These are phyloP conservation scores for Drechslerella coelobrocha DNA, from an alignment of 2,329 filamentous ascomycete genomes.

Conservation along the genomic window DNA sequence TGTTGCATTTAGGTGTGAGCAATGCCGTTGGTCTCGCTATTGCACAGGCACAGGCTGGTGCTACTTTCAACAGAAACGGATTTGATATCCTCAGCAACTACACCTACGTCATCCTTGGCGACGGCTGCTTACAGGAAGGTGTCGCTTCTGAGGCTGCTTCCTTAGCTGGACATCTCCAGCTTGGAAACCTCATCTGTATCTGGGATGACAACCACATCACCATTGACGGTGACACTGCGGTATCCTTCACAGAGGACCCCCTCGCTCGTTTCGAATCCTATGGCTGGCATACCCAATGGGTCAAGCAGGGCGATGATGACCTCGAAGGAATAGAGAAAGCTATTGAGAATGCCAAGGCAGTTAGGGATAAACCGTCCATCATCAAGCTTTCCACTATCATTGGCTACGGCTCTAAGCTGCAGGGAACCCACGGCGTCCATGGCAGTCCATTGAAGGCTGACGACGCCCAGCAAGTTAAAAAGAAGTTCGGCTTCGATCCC, in stretches of 20 bases:
- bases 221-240: constrained; percentile 92
- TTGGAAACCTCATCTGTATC: constrained; percentile 95
- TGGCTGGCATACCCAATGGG: constrained; percentile 88
- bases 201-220: constrained; percentile 99
- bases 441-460: constrained; percentile 94
- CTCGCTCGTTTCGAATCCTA: constrained; percentile 93
- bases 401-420: constrained; percentile 88
- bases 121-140: constrained; percentile 99
- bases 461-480: constrained; percentile 91
- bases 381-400: constrained; percentile 98
- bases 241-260: constrained; percentile 96
- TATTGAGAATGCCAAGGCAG: constrained; percentile 80
- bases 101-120: constrained; percentile 95
- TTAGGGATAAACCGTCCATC: constrained; percentile 94
- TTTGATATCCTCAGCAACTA: constrained; percentile 93
- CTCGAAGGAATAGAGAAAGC: constrained; percentile 86
- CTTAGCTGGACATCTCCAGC: constrained; percentile 91
- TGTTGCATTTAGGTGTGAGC: constrained; percentile 65
- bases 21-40: constrained; percentile 98
- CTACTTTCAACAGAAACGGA: constrained; percentile 93
- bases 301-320: constrained; percentile 87
- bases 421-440: constrained; percentile 95
- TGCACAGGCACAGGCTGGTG: constrained; percentile 88
- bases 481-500: constrained; percentile 94
- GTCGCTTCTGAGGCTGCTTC: constrained; percentile 91